A percentile compares a stretch with the other conserved stretches of the same genome.
phyloP scores from a whole-genome alignment of 345 rosid genomes.

The Eucalyptus microcorys region DNA sequence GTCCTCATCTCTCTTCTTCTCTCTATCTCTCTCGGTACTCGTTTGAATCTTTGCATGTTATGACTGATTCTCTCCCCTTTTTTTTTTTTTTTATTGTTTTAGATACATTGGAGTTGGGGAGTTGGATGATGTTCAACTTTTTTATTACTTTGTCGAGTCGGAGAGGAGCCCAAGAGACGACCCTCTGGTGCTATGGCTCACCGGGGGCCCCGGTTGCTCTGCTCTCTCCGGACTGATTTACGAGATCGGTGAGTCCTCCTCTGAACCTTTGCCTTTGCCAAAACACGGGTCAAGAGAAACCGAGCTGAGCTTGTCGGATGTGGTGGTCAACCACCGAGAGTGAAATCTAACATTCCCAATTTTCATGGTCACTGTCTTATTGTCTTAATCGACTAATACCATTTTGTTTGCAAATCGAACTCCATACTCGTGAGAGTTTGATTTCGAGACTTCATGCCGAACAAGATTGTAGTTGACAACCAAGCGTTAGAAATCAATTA shows the following conservation, averaged over 20 bases:
- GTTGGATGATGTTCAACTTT: slow-evolving; percentile 4
- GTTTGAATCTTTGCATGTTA: neutral
- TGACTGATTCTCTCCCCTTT: neutral
- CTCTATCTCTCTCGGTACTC: neutral
- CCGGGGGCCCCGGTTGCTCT: slow-evolving; percentile 26
- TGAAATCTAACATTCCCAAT: neutral
- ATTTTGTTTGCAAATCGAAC: neutral
- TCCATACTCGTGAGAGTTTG: accelerated
- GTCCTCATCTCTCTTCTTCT: neutral
- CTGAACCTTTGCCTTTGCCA: neutral
- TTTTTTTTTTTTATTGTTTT: neutral
- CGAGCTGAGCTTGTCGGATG: neutral
- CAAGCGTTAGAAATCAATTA: neutral
- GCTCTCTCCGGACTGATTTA: slow-evolving; percentile 3
- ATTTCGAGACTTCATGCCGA: neutral
- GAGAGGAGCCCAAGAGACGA: slow-evolving; percentile 3
- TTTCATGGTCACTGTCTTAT: neutral
- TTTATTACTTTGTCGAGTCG: slow-evolving; percentile 8
- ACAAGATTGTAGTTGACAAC: neutral
- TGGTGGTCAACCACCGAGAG: neutral
- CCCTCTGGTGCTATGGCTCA: slow-evolving; percentile 13
- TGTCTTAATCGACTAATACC: neutral
- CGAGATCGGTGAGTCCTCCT: neutral
- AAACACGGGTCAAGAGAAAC: neutral
- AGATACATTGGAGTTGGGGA: slow-evolving; percentile 11